phyloP scores from a whole-genome alignment of 345 rosid species.

The Capsella bursapastoris region DNA sequence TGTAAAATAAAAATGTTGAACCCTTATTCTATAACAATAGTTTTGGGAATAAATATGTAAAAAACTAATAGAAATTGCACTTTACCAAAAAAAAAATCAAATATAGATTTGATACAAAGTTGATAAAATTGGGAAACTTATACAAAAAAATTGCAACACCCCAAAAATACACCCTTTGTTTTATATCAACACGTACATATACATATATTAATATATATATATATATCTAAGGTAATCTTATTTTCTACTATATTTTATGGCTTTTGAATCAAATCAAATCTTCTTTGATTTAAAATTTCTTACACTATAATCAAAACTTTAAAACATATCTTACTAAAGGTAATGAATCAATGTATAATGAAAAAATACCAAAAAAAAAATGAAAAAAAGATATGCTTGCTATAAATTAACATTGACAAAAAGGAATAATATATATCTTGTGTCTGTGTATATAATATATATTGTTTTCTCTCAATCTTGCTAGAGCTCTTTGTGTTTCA shows the following conservation, averaged over 20 bases:
- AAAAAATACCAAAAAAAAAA: neutral
- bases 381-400: neutral
- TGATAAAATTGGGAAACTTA: neutral
- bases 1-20: too few relatives aligned
- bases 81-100: neutral
- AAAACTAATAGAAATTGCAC: too few relatives aligned
- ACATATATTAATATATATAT: neutral
- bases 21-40: too few relatives aligned
- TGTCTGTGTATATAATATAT: neutral
- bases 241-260: neutral
- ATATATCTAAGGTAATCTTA: neutral
- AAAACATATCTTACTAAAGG: neutral
- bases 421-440: too few relatives aligned
- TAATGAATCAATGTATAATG: neutral
- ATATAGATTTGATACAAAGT: neutral
- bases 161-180: neutral
- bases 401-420: too few relatives aligned
- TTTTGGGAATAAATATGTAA: too few relatives aligned
- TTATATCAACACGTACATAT: neutral
- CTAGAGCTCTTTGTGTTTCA: neutral
- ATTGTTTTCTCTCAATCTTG: neutral
- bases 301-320: neutral
- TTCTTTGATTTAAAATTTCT: neutral
- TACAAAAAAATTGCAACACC: neutral
- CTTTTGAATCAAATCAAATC: neutral